Evolutionary conservation across 768 basidiomycete species (phyloP), one percentile per base, ranked within the genome.

Genomic region (Infundibulicybe gibba): DNA sequence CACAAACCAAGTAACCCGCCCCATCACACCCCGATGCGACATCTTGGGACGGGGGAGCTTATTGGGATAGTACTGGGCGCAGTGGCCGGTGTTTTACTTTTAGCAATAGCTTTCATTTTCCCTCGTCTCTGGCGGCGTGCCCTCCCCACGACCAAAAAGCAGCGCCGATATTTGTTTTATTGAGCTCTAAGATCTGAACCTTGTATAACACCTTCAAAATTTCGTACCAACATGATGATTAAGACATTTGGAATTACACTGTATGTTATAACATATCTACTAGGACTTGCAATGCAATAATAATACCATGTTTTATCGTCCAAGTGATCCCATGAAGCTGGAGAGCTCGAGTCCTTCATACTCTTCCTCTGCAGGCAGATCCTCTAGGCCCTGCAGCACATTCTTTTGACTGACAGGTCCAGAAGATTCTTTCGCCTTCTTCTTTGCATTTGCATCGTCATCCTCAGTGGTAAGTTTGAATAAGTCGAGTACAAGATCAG

Each of bases 401-500:
- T 87, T 90, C 72, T 90, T 95, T 59, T 90, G 88, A 43, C 74
- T 80, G 45, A 78, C 66, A 32, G 85, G 74, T 25, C 84, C 81
- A 43, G 70, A 61, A n/a, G 65, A 48, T 45, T 83, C 78, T 51
- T 71, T 81, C 21, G 69, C 68, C 45, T 78, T 82, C 57, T 75
- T 75, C 61, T 79, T 83, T 45, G 75, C 71, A 30, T 75, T 61
- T 3, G 74, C 71, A 2, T 74, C 67, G 0, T 75, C 71, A 17
- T 79, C 78, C 50, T 91, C 90, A 9, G 82, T 81, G 10, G 90
- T 91, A 30, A 81, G 83, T 54, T 70, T 76, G 77, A 99, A 98
- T 32, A 99, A 76, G 64, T 98, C 97, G 19, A 99, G 71, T 17
- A 99, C 94, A 45, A 94, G 83, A 60, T 97, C 94, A 0, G 97